These are phyloP conservation scores for Pleurotus tuoliensis DNA, from an alignment of 768 basidiomycete genomes.

Conservation along the genomic window DNA sequence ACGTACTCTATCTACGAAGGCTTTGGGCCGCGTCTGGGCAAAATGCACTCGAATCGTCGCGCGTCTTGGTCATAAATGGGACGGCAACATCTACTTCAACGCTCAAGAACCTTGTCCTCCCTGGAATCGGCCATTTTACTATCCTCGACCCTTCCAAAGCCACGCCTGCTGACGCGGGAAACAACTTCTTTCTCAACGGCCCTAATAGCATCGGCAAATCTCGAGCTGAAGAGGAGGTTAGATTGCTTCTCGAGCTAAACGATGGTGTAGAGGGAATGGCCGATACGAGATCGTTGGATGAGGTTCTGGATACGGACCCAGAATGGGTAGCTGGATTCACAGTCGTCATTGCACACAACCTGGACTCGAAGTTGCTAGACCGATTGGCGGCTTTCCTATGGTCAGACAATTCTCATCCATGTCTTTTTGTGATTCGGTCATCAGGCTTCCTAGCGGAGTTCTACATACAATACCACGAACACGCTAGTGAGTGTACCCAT, in stretches of 20 bases:
- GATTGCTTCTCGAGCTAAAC: slow-evolving; percentile 81
- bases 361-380: slow-evolving; percentile 51
- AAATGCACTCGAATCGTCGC: slow-evolving; percentile 77
- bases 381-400: slow-evolving; percentile 66
- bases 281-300: slow-evolving; percentile 49
- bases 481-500: slow-evolving; percentile 55
- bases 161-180: slow-evolving; percentile 77
- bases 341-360: slow-evolving; percentile 83
- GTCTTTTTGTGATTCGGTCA: slow-evolving; percentile 76
- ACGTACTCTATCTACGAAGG: slow-evolving; percentile 30
- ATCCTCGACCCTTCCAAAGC: slow-evolving; percentile 69
- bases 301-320: slow-evolving; percentile 53
- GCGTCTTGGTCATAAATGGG: slow-evolving; percentile 76
- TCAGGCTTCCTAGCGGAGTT: slow-evolving; percentile 91
- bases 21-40: slow-evolving; percentile 96
- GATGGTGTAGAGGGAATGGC: slow-evolving; percentile 74
- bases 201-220: slow-evolving; percentile 66
- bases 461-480: slow-evolving; percentile 85
- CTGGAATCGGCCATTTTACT: slow-evolving; percentile 94
- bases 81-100: slow-evolving; percentile 85
- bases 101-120: slow-evolving; percentile 95
- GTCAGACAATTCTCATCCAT: slow-evolving; percentile 52
- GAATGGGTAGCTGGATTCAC: slow-evolving; percentile 62
- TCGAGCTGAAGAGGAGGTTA: slow-evolving; percentile 76
- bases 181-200: slow-evolving; percentile 93